Conservation (phyloP, 306 rosid species). For the Rosa chinensis region DNA sequence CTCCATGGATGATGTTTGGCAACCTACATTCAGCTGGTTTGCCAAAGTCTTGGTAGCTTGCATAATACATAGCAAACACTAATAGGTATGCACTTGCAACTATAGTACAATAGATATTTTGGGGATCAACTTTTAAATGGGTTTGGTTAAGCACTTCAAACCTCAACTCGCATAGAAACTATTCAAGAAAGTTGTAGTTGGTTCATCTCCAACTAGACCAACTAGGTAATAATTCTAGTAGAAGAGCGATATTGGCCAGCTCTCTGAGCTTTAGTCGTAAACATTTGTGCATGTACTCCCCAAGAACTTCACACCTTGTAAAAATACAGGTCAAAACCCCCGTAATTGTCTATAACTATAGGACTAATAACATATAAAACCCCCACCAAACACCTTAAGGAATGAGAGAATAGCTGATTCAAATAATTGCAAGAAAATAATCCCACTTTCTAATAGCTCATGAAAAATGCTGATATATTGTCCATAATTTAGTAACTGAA, state of each 20-base stretch:
- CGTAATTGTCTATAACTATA: neutral
- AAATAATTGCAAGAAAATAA: neutral
- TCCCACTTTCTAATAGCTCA: neutral
- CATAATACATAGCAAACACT: neutral
- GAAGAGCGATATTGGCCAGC: neutral
- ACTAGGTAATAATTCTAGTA: neutral
- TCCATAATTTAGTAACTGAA: neutral
- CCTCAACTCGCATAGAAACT: neutral
- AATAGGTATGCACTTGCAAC: neutral
- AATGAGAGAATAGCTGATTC: neutral
- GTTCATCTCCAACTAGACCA: neutral
- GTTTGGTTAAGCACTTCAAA: neutral
- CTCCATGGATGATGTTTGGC: neutral
- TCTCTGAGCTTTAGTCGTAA: neutral
- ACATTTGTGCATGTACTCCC: neutral
- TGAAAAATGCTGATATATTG: neutral
- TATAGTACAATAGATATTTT: neutral
- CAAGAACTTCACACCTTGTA: neutral
- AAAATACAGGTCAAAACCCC: neutral
- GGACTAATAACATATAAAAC: neutral
- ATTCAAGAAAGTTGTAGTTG: neutral
- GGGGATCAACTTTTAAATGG: neutral
- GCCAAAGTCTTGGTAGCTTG: neutral
- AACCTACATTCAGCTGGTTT: neutral
- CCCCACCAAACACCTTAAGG: neutral